Conservation (phyloP, 257 asterid species). For the Przewalskia tangutica region DNA sequence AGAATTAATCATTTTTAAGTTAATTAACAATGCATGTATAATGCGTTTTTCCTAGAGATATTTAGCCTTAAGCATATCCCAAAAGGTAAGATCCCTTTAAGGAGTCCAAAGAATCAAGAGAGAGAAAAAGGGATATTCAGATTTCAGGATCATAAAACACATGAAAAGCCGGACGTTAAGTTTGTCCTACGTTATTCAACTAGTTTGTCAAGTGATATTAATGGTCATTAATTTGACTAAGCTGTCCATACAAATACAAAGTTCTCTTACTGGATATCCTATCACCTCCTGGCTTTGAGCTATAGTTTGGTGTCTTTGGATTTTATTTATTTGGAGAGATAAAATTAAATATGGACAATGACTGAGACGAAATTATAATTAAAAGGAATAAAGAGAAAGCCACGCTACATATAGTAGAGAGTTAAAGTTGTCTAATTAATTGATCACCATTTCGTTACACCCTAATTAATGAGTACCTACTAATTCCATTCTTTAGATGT, state of each 20-base stretch:
- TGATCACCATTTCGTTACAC: too few species aligned
- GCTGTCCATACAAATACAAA: background rate
- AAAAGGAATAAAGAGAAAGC: background rate
- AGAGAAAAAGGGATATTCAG: background rate
- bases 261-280: background rate
- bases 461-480: background rate
- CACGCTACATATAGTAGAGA: background rate
- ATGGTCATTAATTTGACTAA: background rate
- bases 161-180: background rate
- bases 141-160: background rate
- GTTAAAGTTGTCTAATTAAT: background rate
- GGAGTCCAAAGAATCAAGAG: constrained; percentile 17
- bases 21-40: background rate
- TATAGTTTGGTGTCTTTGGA: background rate
- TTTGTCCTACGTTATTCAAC: background rate
- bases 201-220: background rate
- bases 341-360: background rate
- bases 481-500: background rate
- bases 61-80: constrained; percentile 13
- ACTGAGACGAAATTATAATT: background rate
- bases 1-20: constrained; percentile 3
- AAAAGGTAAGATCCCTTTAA: constrained; percentile 33
- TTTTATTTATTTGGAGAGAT: background rate
- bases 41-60: background rate
- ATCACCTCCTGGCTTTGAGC: background rate